Base-by-base conservation (phyloP, 805 yeast species). In the Lachancea lanzarotensis region DNA sequence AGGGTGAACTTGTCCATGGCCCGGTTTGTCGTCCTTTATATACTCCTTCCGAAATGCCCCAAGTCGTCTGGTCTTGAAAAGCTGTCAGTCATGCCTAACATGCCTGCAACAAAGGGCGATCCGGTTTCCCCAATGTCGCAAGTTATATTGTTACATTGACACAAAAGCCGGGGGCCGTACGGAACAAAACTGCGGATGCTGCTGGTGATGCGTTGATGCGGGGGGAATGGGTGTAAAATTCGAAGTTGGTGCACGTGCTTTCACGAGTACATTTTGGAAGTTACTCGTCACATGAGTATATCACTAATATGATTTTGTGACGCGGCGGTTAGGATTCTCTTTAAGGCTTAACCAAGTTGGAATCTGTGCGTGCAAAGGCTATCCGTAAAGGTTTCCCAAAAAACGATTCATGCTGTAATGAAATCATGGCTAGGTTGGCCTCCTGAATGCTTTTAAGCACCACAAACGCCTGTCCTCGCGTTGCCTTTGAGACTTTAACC, bases 381-480 rank as follows among this genome's bases (percentile, higher is more conserved):
- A 82, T 63, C 10, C 53, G 57, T 38, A 82, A 47, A 4, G 64
- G 63, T 51, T 78, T 79, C 1, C 76, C 81, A 52, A 83, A 81
- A 30, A 84, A 69, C 2, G 47, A 45, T 30, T 71, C 73, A 2
- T 69, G 68, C 39, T 81, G 73, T 11, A 79, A 55, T 4, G 73
- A 61, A 32, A 70, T 66, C 49, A 74, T 40, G 0, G 87, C 86
- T 38, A 67, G 40, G 11, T 71, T 66, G 0, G 89, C 81, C 35
- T 73, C 75, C 17, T 71, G 72, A 1, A 67, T 46, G 19, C 73
- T 70, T 29, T 74, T 69, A 51, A 80, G 70, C 1, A 75, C 66
- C 2, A 83, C 60, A 66, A 82, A 84, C 0, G 88, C 89, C 55
- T 81, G 87, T 0, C 88, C 89, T 45, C 85, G 67, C 51, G 71